A percentile compares a stretch with the other conserved stretches of the same genome.
phyloP scores from a whole-genome alignment of 306 rosid species.

The Rubus idaeus region DNA sequence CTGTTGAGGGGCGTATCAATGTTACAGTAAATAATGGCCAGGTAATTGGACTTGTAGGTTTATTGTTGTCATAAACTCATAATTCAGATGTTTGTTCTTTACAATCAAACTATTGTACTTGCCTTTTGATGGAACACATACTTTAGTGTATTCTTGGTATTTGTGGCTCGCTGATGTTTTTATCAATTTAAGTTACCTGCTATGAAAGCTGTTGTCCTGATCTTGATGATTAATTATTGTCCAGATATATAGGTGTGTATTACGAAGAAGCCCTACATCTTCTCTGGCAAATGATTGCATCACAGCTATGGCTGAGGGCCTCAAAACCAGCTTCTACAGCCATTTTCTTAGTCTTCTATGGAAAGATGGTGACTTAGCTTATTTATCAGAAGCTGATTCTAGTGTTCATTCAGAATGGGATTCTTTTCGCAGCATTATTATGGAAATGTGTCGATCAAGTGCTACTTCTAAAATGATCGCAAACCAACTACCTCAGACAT shows the following conservation, averaged over 20 bases:
- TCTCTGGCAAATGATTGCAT: constrained; percentile 81
- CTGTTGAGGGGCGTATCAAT: constrained; percentile 87
- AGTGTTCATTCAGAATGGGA: constrained; percentile 74
- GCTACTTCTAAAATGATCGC: constrained; percentile 35
- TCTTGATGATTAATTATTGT: constrained; percentile 20
- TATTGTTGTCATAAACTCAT: constrained; percentile 15
- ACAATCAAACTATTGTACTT: background rate
- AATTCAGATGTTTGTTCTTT: background rate
- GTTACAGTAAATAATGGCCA: constrained; percentile 69
- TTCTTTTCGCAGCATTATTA: constrained; percentile 59
- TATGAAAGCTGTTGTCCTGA: constrained; percentile 9
- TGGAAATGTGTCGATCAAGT: constrained; percentile 56
- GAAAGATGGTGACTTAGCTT: constrained; percentile 71
- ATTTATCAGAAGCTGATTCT: constrained; percentile 49
- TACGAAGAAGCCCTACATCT: constrained; percentile 72
- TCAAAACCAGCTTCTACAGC: constrained; percentile 58
- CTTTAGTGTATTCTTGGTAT: background rate
- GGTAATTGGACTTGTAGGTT: constrained; percentile 43
- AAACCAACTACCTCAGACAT: constrained; percentile 40
- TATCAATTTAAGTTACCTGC: background rate
- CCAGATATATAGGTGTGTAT: constrained; percentile 85
- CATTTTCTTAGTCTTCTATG: constrained; percentile 86
- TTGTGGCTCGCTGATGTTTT: constrained; percentile 3
- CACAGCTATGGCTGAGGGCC: constrained; percentile 88
- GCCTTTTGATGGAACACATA: background rate